Evolutionary conservation across 331 rosid species (phyloP).

Genomic region (Quercus phellos): DNA sequence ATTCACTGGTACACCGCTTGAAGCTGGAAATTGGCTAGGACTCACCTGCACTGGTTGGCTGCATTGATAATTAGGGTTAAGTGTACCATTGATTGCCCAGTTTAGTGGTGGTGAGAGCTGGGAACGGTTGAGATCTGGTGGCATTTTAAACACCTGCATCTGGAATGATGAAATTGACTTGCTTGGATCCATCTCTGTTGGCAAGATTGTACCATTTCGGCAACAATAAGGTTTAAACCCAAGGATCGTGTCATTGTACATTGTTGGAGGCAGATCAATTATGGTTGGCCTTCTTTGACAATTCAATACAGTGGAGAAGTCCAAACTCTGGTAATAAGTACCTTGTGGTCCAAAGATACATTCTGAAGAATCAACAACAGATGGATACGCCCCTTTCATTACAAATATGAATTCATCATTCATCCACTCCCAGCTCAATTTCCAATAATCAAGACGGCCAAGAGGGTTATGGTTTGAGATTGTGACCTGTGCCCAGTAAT

Average conservation of each 20-base stretch:
- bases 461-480: constrained; percentile 77
- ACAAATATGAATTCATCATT: constrained; percentile 62
- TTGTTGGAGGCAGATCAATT: constrained; percentile 76
- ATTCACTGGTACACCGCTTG: constrained; percentile 55
- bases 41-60: constrained; percentile 76
- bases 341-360: constrained; percentile 82
- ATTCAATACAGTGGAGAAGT: constrained; percentile 69
- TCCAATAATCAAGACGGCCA: constrained; percentile 96
- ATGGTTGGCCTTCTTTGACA: constrained; percentile 78
- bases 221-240: constrained; percentile 84
- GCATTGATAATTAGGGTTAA: constrained; percentile 78
- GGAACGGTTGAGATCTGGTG: constrained; percentile 72
- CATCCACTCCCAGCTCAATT: constrained; percentile 94
- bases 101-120: constrained; percentile 72
- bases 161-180: constrained; percentile 74
- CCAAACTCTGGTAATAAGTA: constrained; percentile 34
- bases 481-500: constrained; percentile 78
- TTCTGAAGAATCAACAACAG: constrained; percentile 67
- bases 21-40: constrained; percentile 60
- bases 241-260: constrained; percentile 59
- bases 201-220: constrained; percentile 92
- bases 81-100: constrained; percentile 70
- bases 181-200: constrained; percentile 68
- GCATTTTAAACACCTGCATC: constrained; percentile 84
- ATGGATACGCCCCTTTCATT: constrained; percentile 89